These are phyloP conservation scores for Penicillium frequentans DNA, from an alignment of 2,329 filamentous ascomycete species.

Conservation along the genomic window DNA sequence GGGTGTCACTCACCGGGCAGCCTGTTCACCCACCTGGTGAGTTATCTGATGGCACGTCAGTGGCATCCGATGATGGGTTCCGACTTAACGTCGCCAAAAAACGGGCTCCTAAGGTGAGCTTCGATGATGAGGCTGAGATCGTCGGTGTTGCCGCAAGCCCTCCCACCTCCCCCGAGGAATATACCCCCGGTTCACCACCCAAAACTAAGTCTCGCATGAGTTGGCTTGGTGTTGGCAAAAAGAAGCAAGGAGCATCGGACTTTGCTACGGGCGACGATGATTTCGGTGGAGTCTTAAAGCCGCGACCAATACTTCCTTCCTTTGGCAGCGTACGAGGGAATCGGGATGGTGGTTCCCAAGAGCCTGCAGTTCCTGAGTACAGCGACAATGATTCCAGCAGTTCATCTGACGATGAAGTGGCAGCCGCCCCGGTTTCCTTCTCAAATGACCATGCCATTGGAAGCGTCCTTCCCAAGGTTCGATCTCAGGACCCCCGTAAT, in stretches of 20 bases:
- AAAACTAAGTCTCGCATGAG: slow-evolving; percentile 31
- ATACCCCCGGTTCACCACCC: slow-evolving; percentile 33
- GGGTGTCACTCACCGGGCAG: slow-evolving; percentile 19
- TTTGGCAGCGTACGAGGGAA: slow-evolving; percentile 63
- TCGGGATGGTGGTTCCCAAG: slow-evolving; percentile 31
- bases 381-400: slow-evolving; percentile 34
- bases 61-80: slow-evolving; percentile 45
- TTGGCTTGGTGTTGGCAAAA: slow-evolving; percentile 40
- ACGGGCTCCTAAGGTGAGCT: slow-evolving; percentile 66
- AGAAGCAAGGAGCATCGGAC: slow-evolving; percentile 28
- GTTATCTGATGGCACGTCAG: slow-evolving; percentile 57
- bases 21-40: slow-evolving; percentile 49
- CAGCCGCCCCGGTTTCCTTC: slow-evolving; percentile 23
- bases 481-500: slow-evolving; percentile 4
- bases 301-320: slow-evolving; percentile 59
- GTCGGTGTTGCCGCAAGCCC: slow-evolving; percentile 47
- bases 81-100: slow-evolving; percentile 46
- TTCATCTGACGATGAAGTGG: slow-evolving; percentile 50
- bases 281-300: slow-evolving; percentile 58
- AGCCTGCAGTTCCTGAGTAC: slow-evolving; percentile 18
- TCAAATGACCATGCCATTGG: slow-evolving; percentile 57
- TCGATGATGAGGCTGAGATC: slow-evolving; percentile 57
- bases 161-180: slow-evolving; percentile 42
- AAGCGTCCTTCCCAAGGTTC: slow-evolving; percentile 47
- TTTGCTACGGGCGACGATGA: slow-evolving; percentile 46